Evolutionary conservation across 306 rosid species (phyloP).

Genomic region (Alnus glutinosa): DNA sequence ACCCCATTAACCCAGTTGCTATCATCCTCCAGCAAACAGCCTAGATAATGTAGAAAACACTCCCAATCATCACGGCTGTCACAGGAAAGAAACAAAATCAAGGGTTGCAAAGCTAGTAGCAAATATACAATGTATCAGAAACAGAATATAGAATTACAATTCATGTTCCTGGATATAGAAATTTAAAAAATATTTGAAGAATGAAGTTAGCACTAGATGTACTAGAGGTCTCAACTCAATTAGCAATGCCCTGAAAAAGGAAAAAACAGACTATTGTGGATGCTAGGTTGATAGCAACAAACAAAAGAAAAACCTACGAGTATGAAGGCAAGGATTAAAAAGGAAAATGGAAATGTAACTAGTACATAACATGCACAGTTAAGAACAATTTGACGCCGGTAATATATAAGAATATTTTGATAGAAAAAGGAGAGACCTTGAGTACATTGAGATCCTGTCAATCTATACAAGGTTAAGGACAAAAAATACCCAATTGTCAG

Average conservation of each 20-base stretch:
- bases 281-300: neutral
- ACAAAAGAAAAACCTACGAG: slow-evolving; percentile 3
- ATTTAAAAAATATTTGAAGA: neutral
- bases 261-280: neutral
- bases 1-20: slow-evolving; percentile 63
- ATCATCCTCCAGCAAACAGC: slow-evolving; percentile 92
- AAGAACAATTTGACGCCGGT: neutral
- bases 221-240: neutral
- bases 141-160: slow-evolving; percentile 4
- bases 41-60: slow-evolving; percentile 87
- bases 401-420: neutral
- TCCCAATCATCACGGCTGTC: slow-evolving; percentile 99
- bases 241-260: neutral
- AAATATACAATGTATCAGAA: neutral
- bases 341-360: neutral
- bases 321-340: slow-evolving; percentile 1
- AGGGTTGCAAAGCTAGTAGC: slow-evolving; percentile 17
- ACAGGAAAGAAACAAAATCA: slow-evolving; percentile 44
- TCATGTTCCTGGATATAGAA: neutral
- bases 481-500: neutral
- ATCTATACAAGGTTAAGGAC: neutral
- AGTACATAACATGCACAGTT: slow-evolving; percentile 7
- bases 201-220: neutral
- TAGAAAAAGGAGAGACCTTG: neutral
- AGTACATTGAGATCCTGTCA: neutral